These are phyloP conservation scores for Borealophlyctis nickersoniae DNA, from an alignment of 192 early-diverging fungal species.

Conservation along the genomic window DNA sequence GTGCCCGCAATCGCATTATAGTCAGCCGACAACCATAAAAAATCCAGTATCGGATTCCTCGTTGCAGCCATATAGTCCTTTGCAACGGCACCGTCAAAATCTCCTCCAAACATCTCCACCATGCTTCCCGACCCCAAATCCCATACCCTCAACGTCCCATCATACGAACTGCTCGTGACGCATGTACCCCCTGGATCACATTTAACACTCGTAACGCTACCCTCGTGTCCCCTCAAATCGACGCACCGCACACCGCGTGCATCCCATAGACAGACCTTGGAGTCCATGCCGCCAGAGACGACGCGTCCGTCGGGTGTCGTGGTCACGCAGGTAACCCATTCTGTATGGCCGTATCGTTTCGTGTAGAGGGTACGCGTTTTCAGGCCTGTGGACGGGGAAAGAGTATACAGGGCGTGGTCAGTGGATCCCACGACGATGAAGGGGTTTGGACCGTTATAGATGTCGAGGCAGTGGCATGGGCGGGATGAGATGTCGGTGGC, in stretches of 20 bases:
- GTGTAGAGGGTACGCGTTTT: conserved; percentile 16
- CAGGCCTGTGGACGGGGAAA: neutral
- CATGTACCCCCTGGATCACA: neutral
- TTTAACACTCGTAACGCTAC: conserved; percentile 10
- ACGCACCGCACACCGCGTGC: conserved; percentile 1
- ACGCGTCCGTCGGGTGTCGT: conserved; percentile 12
- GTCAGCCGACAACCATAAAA: conserved; percentile 2
- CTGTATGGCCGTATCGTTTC: conserved; percentile 20
- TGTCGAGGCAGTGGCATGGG: neutral
- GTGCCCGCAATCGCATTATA: neutral
- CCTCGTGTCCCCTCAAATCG: conserved; percentile 12
- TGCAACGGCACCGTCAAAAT: conserved; percentile 21
- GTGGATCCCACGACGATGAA: conserved; percentile 14
- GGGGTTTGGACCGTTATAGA: neutral
- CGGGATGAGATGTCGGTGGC: neutral
- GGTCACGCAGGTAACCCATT: conserved; percentile 25
- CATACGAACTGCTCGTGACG: conserved; percentile 15
- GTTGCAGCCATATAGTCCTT: conserved; percentile 28
- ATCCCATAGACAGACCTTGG: conserved; percentile 20
- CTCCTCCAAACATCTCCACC: conserved; percentile 18
- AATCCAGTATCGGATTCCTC: conserved; percentile 21
- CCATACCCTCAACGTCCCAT: conserved; percentile 16
- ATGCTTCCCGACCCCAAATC: neutral
- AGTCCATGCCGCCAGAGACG: conserved; percentile 31
- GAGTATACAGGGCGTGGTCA: conserved; percentile 24